A percentile compares a stretch with the other conserved stretches of the same genome.
These are phyloP conservation scores for Penicillium cinerascens DNA, from an alignment of 495 filamentous ascomycete genomes.

Conservation along the genomic window DNA sequence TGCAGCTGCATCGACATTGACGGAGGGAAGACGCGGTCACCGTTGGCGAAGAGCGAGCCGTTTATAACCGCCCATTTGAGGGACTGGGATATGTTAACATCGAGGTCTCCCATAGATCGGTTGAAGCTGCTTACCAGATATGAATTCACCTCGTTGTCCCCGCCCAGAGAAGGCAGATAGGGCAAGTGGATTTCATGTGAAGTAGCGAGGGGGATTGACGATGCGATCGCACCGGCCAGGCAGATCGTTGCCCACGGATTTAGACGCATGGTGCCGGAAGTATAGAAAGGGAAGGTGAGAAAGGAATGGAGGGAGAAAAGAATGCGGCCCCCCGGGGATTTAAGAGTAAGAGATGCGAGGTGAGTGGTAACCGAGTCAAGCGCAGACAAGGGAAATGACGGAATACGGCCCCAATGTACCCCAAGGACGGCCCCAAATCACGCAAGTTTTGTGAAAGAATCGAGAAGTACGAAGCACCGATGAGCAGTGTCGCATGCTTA, in stretches of 20 bases:
- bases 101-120: not conserved
- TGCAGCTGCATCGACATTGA: constrained; percentile 30
- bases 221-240: constrained; percentile 15
- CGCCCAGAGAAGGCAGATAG: constrained; percentile 17
- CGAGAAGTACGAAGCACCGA: not conserved
- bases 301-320: not conserved
- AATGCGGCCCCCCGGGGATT: not conserved
- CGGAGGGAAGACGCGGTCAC: constrained; percentile 42
- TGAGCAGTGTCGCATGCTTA: not conserved
- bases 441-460: not conserved
- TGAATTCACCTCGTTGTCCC: constrained; percentile 12
- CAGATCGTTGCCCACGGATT: constrained; percentile 9
- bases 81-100: constrained; percentile 22
- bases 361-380: not conserved
- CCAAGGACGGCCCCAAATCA: no score
- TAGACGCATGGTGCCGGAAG: constrained; percentile 17
- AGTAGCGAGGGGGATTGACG: constrained; percentile 14
- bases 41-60: constrained; percentile 42
- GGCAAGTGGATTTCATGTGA: constrained; percentile 26
- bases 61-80: constrained; percentile 39
- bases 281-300: not conserved
- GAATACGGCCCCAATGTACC: not conserved
- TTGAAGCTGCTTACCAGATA: constrained; percentile 20
- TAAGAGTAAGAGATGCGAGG: not conserved
- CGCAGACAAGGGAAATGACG: not conserved